These are phyloP conservation scores for Aureobasidium namibiae DNA, from an alignment of 2,329 filamentous ascomycete species.

Conservation along the genomic window DNA sequence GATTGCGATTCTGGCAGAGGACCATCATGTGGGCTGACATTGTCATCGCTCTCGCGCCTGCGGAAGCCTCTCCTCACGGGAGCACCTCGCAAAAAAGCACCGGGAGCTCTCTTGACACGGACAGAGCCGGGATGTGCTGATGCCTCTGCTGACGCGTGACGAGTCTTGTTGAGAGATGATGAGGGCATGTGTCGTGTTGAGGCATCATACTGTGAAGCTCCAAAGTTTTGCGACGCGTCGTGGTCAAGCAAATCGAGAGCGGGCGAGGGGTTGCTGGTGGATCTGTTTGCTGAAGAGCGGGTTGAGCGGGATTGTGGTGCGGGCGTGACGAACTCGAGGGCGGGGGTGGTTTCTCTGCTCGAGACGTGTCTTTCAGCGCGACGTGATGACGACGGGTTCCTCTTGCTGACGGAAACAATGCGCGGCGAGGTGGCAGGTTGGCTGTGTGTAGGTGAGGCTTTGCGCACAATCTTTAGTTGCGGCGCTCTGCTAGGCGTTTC, in stretches of 20 bases:
- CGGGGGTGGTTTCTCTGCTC: constrained; percentile 26
- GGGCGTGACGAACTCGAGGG: constrained; percentile 29
- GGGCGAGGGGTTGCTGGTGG: constrained; percentile 28
- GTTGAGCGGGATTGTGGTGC: constrained; percentile 26
- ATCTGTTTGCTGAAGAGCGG: constrained; percentile 15
- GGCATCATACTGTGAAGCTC: background rate
- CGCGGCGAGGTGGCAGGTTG: constrained; percentile 25
- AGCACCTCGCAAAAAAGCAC: constrained; percentile 65
- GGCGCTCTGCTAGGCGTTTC: constrained; percentile 29
- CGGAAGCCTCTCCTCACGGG: constrained; percentile 65
- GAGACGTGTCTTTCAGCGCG: constrained; percentile 13
- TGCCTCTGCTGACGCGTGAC: constrained; percentile 50
- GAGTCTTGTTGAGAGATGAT: constrained; percentile 42
- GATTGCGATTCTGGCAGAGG: background rate
- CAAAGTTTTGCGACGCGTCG: constrained; percentile 2
- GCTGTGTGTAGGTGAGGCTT: constrained; percentile 24
- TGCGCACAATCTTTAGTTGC: constrained; percentile 28
- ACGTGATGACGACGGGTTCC: constrained; percentile 23
- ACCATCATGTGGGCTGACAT: constrained; percentile 31
- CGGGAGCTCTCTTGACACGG: constrained; percentile 68
- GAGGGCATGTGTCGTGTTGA: constrained; percentile 20
- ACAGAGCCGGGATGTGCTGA: constrained; percentile 62
- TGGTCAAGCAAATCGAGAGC: constrained; percentile 17
- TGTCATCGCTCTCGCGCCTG: constrained; percentile 46
- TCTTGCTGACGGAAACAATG: constrained; percentile 26